These are phyloP conservation scores for Picea glauca DNA, from an alignment of 75 land plant genomes.

Conservation along the genomic window DNA sequence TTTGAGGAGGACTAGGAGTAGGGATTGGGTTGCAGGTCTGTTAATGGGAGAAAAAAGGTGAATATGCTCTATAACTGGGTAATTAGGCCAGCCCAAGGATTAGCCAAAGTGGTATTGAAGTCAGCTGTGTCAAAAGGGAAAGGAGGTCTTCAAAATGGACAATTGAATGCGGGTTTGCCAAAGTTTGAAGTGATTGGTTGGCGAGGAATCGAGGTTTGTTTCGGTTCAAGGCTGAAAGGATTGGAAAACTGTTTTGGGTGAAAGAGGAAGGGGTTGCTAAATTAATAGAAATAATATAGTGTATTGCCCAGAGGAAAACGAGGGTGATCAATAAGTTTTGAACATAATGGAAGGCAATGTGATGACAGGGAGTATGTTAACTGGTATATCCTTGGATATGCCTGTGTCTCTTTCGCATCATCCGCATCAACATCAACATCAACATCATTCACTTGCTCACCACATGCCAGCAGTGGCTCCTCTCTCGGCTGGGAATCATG, in stretches of 20 bases:
- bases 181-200: not conserved
- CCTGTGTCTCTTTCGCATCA: slow-evolving; percentile 11
- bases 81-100: too few species aligned
- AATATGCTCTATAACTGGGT: not conserved
- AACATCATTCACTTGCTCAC: slow-evolving; percentile 3
- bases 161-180: not conserved
- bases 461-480: slow-evolving; percentile 20
- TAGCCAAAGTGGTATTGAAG: not conserved
- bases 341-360: slow-evolving; percentile 20
- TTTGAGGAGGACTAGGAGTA: too few species aligned
- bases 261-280: not conserved
- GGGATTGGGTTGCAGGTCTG: not conserved
- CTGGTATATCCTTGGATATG: slow-evolving; percentile 17
- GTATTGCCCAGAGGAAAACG: not conserved
- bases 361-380: slow-evolving; percentile 11
- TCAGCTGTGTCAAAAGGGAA: too few species aligned
- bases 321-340: not conserved
- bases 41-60: not conserved
- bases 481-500: slow-evolving; percentile 9
- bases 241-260: not conserved
- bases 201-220: not conserved
- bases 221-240: not conserved
- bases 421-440: slow-evolving; percentile 18
- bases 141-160: not conserved
- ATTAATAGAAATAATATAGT: not conserved